These are phyloP conservation scores for Alternaria triticina DNA, from an alignment of 2,329 filamentous ascomycete genomes.

Conservation along the genomic window DNA sequence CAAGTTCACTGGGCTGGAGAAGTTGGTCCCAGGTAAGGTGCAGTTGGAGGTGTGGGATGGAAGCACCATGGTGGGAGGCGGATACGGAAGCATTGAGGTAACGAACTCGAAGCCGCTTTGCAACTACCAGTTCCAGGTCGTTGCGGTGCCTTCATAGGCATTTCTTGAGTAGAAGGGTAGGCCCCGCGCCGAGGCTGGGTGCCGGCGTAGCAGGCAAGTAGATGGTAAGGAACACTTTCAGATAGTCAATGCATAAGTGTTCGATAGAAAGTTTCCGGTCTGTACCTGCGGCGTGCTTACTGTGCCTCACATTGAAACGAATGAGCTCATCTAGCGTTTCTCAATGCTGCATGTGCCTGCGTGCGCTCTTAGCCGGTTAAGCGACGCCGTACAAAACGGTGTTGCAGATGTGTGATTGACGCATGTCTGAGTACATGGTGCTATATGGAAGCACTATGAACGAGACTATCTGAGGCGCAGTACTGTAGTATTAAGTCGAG, in stretches of 20 bases:
- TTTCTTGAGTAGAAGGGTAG: not conserved
- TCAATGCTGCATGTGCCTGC: not conserved
- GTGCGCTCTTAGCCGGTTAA: not conserved
- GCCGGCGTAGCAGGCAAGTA: not conserved
- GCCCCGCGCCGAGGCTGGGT: not conserved
- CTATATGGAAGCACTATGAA: not conserved
- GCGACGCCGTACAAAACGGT: not conserved
- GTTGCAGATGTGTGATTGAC: not conserved
- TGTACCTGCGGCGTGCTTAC: not conserved
- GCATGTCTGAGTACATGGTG: not conserved
- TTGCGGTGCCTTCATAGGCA: not conserved
- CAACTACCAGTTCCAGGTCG: slow-evolving; percentile 23
- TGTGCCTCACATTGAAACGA: not conserved
- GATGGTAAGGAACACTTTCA: not conserved
- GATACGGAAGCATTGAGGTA: slow-evolving; percentile 19
- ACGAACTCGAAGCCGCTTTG: slow-evolving; percentile 9
- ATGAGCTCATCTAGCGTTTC: not conserved
- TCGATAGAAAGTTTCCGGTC: not conserved
- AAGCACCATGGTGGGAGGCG: slow-evolving; percentile 26
- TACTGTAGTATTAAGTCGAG: not conserved
- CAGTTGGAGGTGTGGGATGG: slow-evolving; percentile 35
- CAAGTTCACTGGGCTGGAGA: slow-evolving; percentile 21
- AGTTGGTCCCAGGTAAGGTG: slow-evolving; percentile 26
- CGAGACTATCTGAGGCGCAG: not conserved
- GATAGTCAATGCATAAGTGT: not conserved